Percentiles rank a stretch among this genome's conserved stretches.
These are phyloP conservation scores for Trichoderma sp. DNA, from an alignment of 2,329 filamentous ascomycete genomes.

Conservation along the genomic window DNA sequence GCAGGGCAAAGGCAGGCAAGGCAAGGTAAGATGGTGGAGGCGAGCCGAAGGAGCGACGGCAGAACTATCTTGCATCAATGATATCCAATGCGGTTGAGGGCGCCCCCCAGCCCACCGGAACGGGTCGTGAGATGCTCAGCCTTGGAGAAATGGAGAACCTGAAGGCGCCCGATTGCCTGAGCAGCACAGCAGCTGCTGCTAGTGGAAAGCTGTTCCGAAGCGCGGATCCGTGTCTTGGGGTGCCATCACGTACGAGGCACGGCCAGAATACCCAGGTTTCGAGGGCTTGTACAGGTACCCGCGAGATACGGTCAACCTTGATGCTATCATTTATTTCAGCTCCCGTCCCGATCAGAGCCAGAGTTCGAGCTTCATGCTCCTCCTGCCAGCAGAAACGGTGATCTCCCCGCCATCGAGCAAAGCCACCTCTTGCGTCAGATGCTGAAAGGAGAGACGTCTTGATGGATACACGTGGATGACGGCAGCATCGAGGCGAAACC, in stretches of 20 bases:
- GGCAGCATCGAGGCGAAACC: background rate
- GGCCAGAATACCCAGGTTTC: too few species aligned
- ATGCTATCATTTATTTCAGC: too few species aligned
- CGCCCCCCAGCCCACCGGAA: background rate
- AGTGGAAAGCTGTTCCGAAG: background rate
- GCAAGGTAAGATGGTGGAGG: background rate
- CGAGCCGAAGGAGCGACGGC: slow-evolving; percentile 14
- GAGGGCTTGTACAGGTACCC: too few species aligned
- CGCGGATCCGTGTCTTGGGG: slow-evolving; percentile 9
- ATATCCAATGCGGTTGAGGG: background rate
- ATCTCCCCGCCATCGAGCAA: slow-evolving; percentile 6
- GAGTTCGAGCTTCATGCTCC: background rate
- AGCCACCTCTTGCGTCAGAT: slow-evolving; percentile 24
- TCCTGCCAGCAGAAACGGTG: background rate
- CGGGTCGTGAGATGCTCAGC: slow-evolving; percentile 3
- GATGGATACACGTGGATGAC: background rate
- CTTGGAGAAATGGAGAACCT: background rate
- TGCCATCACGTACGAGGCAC: background rate
- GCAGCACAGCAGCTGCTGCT: background rate
- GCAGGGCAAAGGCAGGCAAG: background rate
- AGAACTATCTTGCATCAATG: slow-evolving; percentile 18
- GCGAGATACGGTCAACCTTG: too few species aligned
- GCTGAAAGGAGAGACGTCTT: too few species aligned
- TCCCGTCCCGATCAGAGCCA: background rate
- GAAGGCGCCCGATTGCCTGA: too few species aligned